Base-by-base conservation (phyloP, 1,139 yeast species). In the Hanseniaspora sp. region DNA sequence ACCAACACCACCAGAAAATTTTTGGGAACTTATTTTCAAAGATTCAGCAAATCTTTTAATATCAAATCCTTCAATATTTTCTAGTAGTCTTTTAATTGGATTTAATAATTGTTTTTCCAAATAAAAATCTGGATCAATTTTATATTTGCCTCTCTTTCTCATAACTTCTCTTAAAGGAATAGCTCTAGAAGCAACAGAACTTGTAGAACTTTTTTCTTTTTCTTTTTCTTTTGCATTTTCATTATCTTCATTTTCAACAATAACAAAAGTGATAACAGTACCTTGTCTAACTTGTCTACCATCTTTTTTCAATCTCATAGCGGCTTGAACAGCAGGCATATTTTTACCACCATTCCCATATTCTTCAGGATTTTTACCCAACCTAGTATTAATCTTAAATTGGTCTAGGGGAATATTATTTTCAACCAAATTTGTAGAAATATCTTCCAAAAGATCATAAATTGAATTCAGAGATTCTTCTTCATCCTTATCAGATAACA, bases 291-390 rank as follows among this genome's bases (percentile, higher is more conserved):
- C 78, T 43, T 85, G 82, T 62, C 87, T 90, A 39, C 97, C 97
- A 60, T 80, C 81, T 11, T 77, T 78, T 59, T 86, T 74, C 67
- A 87, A 74, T 61, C 95, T 76, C 58, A 86, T 72, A 0, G 97
- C 99, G 42, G 88, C 96, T 66, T 84, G 95, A 13, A 94, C 96
- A 35, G 90, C 88, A 2, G 98, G 96, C 90, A 86, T 85, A 29
- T 78, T 74, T 62, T 85, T 84, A 29, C 88, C 95, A 60, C 80
- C 80, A 7, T 88, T 87, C 12, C 53, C 53, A 63, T 84, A 84
- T 54, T 78, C 78, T 28, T 71, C 71, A 8, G 94, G 94, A 64
- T 83, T 92, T 62, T 84, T 84, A 1, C 90, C 82, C 48, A 84
- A 70, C 59, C 76, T 77, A n/a, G 88, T 84, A 63, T 84, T 84